These are phyloP conservation scores for Eutrema heterophyllum DNA, from an alignment of 345 rosid species.

Conservation along the genomic window DNA sequence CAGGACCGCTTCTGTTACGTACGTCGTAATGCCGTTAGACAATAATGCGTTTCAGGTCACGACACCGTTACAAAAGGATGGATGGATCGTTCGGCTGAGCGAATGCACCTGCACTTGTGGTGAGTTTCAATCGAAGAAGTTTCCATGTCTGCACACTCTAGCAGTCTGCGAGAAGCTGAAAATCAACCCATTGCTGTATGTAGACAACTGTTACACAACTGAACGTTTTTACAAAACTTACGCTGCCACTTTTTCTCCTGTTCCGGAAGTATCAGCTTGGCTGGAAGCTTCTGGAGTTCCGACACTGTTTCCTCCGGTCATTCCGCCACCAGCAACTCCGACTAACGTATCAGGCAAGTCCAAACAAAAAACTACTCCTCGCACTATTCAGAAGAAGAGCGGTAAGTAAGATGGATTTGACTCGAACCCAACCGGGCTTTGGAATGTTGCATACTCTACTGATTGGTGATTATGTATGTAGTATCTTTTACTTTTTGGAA, in stretches of 20 bases:
- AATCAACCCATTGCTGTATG: constrained; percentile 15
- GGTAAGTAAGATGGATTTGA: not conserved
- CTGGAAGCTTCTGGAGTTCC: constrained; percentile 4
- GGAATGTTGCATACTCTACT: not conserved
- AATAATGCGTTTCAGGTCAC: not conserved
- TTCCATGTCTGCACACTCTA: constrained; percentile 8
- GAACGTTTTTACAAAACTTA: not conserved
- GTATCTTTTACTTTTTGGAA: not conserved
- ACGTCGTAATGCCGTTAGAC: not conserved
- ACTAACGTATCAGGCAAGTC: not conserved
- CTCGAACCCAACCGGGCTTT: not conserved
- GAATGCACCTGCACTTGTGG: constrained; percentile 12
- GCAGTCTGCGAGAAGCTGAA: constrained; percentile 6
- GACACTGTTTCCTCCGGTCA: constrained; percentile 1
- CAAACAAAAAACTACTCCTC: not conserved
- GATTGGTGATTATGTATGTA: not conserved
- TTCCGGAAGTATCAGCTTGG: constrained; percentile 6
- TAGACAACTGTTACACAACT: not conserved
- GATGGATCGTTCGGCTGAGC: not conserved
- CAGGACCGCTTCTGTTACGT: not conserved
- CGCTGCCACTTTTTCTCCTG: not conserved
- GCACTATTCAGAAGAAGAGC: not conserved
- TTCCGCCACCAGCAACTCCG: not conserved
- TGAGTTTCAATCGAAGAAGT: not conserved
- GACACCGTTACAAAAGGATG: not conserved